phyloP scores from a whole-genome alignment of 202 grass and related monocot genomes.

The Saccharum hybrid region DNA sequence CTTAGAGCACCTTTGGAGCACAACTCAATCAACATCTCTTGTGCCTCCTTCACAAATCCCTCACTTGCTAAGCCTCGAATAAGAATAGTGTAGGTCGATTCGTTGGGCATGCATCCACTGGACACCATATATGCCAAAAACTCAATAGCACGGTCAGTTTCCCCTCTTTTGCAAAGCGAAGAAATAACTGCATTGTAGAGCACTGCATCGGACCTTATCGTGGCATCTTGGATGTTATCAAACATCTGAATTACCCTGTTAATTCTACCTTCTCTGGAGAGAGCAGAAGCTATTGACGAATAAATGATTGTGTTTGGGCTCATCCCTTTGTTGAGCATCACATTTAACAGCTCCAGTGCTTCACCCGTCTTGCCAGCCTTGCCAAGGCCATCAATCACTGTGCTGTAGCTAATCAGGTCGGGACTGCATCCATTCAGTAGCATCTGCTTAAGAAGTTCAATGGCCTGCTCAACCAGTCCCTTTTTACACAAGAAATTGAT shows the following conservation, averaged over 20 bases:
- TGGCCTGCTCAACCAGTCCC: conserved; percentile 55
- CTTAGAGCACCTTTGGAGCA: conserved; percentile 66
- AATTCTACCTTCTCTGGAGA: conserved; percentile 65
- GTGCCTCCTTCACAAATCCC: conserved; percentile 64
- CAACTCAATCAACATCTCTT: conserved; percentile 54
- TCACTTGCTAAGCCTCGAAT: conserved; percentile 63
- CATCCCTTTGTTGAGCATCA: conserved; percentile 72
- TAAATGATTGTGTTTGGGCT: conserved; percentile 66
- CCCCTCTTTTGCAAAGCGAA: conserved; percentile 69
- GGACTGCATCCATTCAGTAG: conserved; percentile 65
- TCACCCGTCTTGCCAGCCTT: conserved; percentile 60
- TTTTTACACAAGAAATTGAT: conserved; percentile 63
- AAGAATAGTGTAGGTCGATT: conserved; percentile 68
- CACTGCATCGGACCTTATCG: conserved; percentile 56
- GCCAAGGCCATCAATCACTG: conserved; percentile 63
- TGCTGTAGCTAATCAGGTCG: conserved; percentile 68
- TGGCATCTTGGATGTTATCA: conserved; percentile 52
- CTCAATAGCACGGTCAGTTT: conserved; percentile 62
- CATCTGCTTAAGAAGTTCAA: conserved; percentile 69
- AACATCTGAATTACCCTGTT: conserved; percentile 57
- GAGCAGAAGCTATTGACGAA: conserved; percentile 64
- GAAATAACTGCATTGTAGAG: conserved; percentile 71
- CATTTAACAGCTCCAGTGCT: conserved; percentile 68
- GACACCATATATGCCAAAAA: conserved; percentile 73
- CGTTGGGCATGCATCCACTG: conserved; percentile 65